These are phyloP conservation scores for Colletotrichum tanaceti DNA, from an alignment of 2,329 filamentous ascomycete species.

Conservation along the genomic window DNA sequence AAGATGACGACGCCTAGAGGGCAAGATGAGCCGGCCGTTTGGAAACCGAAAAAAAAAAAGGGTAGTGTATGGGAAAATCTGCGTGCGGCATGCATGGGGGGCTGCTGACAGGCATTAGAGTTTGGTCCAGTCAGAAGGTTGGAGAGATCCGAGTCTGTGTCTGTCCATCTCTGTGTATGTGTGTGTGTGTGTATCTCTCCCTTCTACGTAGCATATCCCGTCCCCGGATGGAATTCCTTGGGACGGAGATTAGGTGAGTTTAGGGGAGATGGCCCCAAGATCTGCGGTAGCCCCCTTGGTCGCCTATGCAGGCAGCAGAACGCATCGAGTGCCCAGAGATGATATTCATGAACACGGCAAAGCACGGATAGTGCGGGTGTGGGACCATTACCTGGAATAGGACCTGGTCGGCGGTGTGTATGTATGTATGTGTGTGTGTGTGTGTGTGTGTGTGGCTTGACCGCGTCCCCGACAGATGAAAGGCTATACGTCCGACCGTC, in stretches of 20 bases:
- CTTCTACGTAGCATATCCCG: no score
- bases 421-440: no score
- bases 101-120: slow-evolving; percentile 11
- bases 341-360: no score
- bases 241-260: slow-evolving; percentile 34
- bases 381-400: no score
- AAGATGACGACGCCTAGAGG: neutral
- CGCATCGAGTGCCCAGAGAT: neutral
- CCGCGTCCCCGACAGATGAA: slow-evolving; percentile 16
- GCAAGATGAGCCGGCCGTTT: slow-evolving; percentile 15
- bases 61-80: no score
- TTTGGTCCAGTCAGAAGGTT: neutral
- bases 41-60: slow-evolving; percentile 13
- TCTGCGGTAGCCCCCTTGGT: slow-evolving; percentile 16
- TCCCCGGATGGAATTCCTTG: no score
- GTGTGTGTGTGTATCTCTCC: no score
- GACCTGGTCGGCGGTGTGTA: slow-evolving; percentile 9
- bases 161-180: no score
- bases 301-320: slow-evolving; percentile 11
- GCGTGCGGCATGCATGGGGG: neutral
- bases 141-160: no score
- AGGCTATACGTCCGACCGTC: slow-evolving; percentile 6
- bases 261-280: slow-evolving; percentile 25
- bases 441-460: slow-evolving; percentile 30
- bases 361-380: no score